Conservation (phyloP, 495 filamentous ascomycete genomes). For the Aspergillus conjunctus region DNA sequence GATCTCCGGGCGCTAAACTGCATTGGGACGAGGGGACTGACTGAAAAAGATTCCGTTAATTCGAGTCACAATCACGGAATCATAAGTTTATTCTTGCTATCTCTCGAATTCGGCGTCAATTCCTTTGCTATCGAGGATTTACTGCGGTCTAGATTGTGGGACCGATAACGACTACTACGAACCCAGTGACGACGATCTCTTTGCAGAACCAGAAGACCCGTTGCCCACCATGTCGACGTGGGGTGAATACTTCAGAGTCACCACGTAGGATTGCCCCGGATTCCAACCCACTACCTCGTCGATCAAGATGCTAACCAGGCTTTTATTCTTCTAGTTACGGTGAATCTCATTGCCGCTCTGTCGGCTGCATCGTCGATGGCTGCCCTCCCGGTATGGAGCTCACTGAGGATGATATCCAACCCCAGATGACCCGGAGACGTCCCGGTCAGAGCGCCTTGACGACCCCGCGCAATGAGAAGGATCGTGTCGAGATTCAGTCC, state of each 20-base stretch:
- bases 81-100: slow-evolving; percentile 11
- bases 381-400: slow-evolving; percentile 87
- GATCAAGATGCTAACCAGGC: slow-evolving; percentile 1
- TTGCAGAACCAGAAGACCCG: background rate
- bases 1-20: slow-evolving; percentile 28
- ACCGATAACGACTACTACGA: background rate
- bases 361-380: slow-evolving; percentile 87
- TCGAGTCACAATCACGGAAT: slow-evolving; percentile 13
- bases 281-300: slow-evolving; percentile 14
- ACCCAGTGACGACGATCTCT: background rate
- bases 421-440: slow-evolving; percentile 87
- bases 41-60: slow-evolving; percentile 18
- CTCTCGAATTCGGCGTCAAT: background rate
- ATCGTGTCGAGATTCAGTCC: slow-evolving; percentile 88
- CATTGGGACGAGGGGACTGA: slow-evolving; percentile 2
- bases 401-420: slow-evolving; percentile 88
- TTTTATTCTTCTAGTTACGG: slow-evolving; percentile 63
- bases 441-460: slow-evolving; percentile 90
- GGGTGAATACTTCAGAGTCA: slow-evolving; percentile 80
- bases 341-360: slow-evolving; percentile 88
- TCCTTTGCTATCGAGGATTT: background rate
- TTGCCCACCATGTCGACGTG: slow-evolving; percentile 74
- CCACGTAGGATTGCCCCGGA: slow-evolving; percentile 63
- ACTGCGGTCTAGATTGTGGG: background rate
- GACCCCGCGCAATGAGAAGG: slow-evolving; percentile 92